Evolutionary conservation across 1,139 yeast genomes (phyloP).

Genomic region (Geotrichum citri-aurantii): DNA sequence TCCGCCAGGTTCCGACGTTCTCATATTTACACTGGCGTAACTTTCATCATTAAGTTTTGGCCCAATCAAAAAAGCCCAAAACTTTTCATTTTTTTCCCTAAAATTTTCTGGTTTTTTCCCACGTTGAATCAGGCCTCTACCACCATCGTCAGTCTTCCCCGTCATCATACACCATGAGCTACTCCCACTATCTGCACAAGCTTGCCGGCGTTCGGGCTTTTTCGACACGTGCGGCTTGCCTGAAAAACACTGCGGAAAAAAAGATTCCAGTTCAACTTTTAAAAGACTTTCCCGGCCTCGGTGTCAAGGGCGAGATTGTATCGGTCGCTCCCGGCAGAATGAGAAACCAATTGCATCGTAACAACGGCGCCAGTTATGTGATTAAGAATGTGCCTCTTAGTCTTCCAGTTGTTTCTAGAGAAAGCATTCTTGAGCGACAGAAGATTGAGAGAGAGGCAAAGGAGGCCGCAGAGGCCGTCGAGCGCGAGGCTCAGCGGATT

Average conservation of each 20-base stretch:
- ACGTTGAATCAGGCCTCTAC: neutral
- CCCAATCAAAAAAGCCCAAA: neutral
- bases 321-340: constrained; percentile 75
- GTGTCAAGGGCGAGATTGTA: constrained; percentile 65
- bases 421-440: constrained; percentile 19
- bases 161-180: neutral
- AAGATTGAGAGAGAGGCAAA: constrained; percentile 10
- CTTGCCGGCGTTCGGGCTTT: constrained; percentile 11
- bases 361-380: constrained; percentile 68
- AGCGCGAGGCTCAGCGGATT: constrained; percentile 16
- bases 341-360: constrained; percentile 69
- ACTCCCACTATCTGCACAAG: constrained; percentile 1
- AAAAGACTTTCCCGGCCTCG: constrained; percentile 54
- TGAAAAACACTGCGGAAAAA: constrained; percentile 41
- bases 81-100: neutral
- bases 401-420: constrained; percentile 53
- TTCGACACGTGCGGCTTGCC: constrained; percentile 7
- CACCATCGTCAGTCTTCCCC: neutral
- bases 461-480: constrained; percentile 11
- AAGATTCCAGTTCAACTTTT: constrained; percentile 56
- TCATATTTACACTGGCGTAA: neutral
- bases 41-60: neutral
- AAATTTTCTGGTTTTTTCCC: neutral
- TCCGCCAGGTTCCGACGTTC: neutral
- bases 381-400: constrained; percentile 49